phyloP scores from a whole-genome alignment of 257 asterid species.

The Anisodus acutangulus region DNA sequence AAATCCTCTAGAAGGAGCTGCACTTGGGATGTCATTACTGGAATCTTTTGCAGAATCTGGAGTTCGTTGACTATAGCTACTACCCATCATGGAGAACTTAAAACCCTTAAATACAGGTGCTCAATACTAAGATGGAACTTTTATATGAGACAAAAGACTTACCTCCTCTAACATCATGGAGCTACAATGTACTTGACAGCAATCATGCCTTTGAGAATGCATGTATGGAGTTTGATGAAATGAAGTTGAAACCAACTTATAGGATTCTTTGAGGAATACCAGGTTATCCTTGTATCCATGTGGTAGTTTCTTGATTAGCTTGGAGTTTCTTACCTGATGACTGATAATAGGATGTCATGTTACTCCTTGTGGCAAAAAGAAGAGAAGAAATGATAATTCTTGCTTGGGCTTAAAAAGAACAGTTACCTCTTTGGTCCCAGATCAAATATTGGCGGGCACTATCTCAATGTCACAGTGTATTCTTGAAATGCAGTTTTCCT shows the following conservation, averaged over 20 bases:
- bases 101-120: conserved; percentile 93
- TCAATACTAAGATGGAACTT: conserved; percentile 35
- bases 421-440: neutral
- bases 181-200: conserved; percentile 54
- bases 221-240: conserved; percentile 97
- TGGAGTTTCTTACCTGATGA: neutral
- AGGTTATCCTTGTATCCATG: conserved; percentile 54
- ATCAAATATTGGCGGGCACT: conserved; percentile 8
- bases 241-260: conserved; percentile 87
- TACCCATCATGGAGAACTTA: conserved; percentile 97
- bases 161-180: conserved; percentile 37
- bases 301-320: conserved; percentile 27
- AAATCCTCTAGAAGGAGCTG: conserved; percentile 94
- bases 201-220: conserved; percentile 90
- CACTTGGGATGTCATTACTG: conserved; percentile 91
- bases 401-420: conserved; percentile 13
- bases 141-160: conserved; percentile 28
- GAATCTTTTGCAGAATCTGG: conserved; percentile 86
- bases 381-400: conserved; percentile 7
- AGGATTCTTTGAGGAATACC: conserved; percentile 99
- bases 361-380: conserved; percentile 20
- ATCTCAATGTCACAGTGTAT: conserved; percentile 29
- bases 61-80: conserved; percentile 84
- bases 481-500: conserved; percentile 12
- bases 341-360: conserved; percentile 25